Conservation (phyloP, 768 basidiomycete species). For the Coprinellus aureogranulatus region DNA sequence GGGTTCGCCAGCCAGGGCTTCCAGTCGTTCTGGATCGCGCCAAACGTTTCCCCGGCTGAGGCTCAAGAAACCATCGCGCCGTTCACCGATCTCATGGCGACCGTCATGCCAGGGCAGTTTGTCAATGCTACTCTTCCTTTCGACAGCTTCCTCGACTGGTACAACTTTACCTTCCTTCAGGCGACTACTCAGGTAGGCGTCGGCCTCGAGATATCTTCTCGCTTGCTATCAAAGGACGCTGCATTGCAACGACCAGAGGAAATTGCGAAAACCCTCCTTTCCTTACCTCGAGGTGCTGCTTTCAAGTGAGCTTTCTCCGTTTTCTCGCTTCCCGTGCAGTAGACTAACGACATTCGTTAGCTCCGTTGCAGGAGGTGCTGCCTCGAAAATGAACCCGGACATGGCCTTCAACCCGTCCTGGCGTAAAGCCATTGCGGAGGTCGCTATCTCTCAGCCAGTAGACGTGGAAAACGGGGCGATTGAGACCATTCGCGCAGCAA, state of each 20-base stretch:
- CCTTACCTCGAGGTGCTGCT: conserved; percentile 10
- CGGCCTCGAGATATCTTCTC: conserved; percentile 26
- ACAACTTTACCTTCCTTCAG: conserved; percentile 8
- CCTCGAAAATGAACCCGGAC: conserved; percentile 31
- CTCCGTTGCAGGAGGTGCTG: conserved; percentile 42
- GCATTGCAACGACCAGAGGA: conserved; percentile 19
- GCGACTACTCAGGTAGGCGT: conserved; percentile 13
- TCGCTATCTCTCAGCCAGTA: conserved; percentile 21
- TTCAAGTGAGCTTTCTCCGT: conserved; percentile 18
- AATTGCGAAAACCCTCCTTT: conserved; percentile 20
- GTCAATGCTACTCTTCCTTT: conserved; percentile 8
- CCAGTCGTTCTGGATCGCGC: conserved; percentile 21
- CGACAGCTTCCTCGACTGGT: conserved; percentile 25
- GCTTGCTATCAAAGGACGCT: conserved; percentile 30
- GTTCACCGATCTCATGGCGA: conserved; percentile 26
- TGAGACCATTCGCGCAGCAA: conserved; percentile 15
- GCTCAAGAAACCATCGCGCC: conserved; percentile 31
- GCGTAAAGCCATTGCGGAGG: conserved; percentile 37
- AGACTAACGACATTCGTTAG: conserved; percentile 20
- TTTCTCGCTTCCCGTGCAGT: not conserved
- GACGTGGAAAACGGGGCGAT: conserved; percentile 17
- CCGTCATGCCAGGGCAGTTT: conserved; percentile 18
- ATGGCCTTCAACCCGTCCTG: conserved; percentile 46
- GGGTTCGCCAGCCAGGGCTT: conserved; percentile 14
- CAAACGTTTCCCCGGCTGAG: conserved; percentile 33